Conservation (phyloP, 2,329 filamentous ascomycete genomes). For the Diaporthe sp. region DNA sequence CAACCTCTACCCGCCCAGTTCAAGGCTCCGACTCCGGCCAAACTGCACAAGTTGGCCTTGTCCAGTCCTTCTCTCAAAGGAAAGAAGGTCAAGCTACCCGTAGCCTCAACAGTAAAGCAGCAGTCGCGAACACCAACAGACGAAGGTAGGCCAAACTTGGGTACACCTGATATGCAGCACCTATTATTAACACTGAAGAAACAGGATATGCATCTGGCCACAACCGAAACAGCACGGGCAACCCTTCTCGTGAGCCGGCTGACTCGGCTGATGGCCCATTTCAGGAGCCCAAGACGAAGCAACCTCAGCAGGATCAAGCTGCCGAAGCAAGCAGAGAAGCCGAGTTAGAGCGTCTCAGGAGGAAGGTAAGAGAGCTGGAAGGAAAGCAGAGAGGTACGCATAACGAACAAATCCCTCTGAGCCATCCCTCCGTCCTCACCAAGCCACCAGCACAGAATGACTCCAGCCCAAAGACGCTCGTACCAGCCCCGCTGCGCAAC, state of each 20-base stretch:
- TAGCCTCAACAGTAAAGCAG: not conserved
- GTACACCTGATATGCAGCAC: not conserved
- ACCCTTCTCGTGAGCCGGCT: too few species aligned
- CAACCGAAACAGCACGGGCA: too few species aligned
- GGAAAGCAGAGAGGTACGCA: not conserved
- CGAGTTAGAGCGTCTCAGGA: conserved; percentile 16
- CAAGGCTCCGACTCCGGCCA: not conserved
- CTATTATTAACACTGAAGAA: not conserved
- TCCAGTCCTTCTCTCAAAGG: not conserved
- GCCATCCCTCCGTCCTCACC: not conserved
- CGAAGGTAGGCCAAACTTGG: not conserved
- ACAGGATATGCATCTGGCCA: not conserved
- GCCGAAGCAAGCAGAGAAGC: not conserved
- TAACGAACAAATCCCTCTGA: too few species aligned
- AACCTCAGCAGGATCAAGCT: not conserved
- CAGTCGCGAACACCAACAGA: not conserved
- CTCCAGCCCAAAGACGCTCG: not conserved
- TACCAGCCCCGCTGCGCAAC: not conserved
- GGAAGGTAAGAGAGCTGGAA: not conserved
- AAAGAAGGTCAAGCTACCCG: not conserved
- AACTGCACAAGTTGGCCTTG: not conserved
- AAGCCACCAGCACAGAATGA: not conserved
- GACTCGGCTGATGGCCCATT: too few species aligned
- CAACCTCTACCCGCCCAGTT: not conserved
- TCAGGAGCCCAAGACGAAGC: too few species aligned